phyloP scores from a whole-genome alignment of 441 rosid species.

The Viola pubescens region DNA sequence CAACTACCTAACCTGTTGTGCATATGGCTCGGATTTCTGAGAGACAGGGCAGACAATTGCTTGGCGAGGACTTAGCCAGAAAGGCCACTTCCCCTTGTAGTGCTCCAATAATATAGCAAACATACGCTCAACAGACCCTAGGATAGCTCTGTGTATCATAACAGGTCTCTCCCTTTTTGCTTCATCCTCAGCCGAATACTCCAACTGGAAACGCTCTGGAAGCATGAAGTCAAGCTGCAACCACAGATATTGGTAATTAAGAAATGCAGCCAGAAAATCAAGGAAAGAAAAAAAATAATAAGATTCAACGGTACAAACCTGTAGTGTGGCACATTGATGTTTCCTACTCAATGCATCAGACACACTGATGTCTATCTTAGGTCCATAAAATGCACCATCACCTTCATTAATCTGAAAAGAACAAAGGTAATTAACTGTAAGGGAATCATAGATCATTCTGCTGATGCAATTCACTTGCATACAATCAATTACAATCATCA shows the following conservation, averaged over 20 bases:
- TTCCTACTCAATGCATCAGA: conserved; percentile 93
- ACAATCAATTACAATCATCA: not conserved
- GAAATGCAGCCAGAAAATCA: conserved; percentile 1
- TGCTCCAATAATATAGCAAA: conserved; percentile 90
- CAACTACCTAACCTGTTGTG: conserved; percentile 48
- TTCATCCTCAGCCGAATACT: conserved; percentile 88
- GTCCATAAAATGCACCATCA: conserved; percentile 99
- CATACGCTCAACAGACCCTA: conserved; percentile 99
- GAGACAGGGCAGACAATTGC: conserved; percentile 98
- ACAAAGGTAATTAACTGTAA: not conserved
- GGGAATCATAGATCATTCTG: too few relatives aligned
- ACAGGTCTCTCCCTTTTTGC: conserved; percentile 79
- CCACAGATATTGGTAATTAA: conserved; percentile 15
- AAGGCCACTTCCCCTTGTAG: conserved; percentile 99
- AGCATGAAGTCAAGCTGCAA: conserved; percentile 98
- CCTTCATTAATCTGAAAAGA: conserved; percentile 70
- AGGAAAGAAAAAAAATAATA: conserved; percentile 6
- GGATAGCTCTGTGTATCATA: conserved; percentile 93
- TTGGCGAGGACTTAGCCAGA: conserved; percentile 99
- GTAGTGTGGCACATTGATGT: conserved; percentile 94
- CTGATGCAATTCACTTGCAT: too few relatives aligned
- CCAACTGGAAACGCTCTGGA: conserved; percentile 74
- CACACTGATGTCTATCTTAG: conserved; percentile 95
- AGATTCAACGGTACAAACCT: conserved; percentile 39
- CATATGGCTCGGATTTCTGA: conserved; percentile 72